Conservation (phyloP, 2,329 filamentous ascomycete species). For the Fonsecaea nubica region DNA sequence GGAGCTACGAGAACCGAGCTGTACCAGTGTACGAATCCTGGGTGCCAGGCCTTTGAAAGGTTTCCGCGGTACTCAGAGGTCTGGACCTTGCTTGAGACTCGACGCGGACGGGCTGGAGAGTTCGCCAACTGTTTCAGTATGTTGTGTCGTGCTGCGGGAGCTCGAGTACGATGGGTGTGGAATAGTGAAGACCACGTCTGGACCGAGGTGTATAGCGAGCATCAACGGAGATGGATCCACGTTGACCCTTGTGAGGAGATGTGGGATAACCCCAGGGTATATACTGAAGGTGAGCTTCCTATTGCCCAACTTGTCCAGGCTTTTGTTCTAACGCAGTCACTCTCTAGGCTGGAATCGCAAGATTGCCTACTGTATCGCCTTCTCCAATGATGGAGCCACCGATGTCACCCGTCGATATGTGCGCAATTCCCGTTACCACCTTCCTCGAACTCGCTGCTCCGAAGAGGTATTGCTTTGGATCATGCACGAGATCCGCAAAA, state of each 20-base stretch:
- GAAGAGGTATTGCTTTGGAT: constrained; percentile 92
- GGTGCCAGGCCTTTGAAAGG: constrained; percentile 80
- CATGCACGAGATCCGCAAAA: constrained; percentile 85
- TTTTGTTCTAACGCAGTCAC: constrained; percentile 15
- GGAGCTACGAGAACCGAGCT: constrained; percentile 87
- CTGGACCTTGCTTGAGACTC: constrained; percentile 86
- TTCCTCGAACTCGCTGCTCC: constrained; percentile 77
- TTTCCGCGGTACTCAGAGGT: constrained; percentile 96
- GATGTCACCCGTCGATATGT: constrained; percentile 73
- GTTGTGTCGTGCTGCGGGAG: constrained; percentile 91
- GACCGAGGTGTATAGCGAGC: constrained; percentile 96
- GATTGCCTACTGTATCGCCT: constrained; percentile 96
- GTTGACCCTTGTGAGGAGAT: constrained; percentile 93
- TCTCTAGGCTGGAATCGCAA: constrained; percentile 83
- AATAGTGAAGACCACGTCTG: constrained; percentile 97
- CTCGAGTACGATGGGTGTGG: constrained; percentile 95
- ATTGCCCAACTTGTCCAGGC: constrained; percentile 5
- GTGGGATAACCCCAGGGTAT: constrained; percentile 92
- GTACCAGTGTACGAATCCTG: constrained; percentile 80
- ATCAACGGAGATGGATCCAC: constrained; percentile 93
- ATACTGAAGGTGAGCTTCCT: constrained; percentile 73
- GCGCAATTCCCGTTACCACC: constrained; percentile 58
- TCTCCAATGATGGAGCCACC: constrained; percentile 82
- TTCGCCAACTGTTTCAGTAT: constrained; percentile 99
- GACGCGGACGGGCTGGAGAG: constrained; percentile 86